phyloP scores from a whole-genome alignment of 306 rosid species.

The Vicia sativa region DNA sequence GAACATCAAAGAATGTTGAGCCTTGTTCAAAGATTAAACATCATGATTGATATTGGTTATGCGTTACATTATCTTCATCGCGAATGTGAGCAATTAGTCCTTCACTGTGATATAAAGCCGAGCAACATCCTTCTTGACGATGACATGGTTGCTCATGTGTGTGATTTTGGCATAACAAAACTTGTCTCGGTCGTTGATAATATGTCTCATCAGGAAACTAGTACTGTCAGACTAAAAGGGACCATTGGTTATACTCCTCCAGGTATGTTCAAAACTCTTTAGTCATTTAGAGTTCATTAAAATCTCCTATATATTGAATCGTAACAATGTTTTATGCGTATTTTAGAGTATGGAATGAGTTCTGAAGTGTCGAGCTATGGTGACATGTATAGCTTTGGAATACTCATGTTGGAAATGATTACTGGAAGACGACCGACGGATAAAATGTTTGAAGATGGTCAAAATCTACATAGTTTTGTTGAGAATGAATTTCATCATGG shows the following conservation, averaged over 20 bases:
- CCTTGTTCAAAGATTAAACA: neutral
- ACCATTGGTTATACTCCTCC: neutral
- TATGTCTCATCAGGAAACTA: neutral
- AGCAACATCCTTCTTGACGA: neutral
- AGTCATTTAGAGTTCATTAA: neutral
- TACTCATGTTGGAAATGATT: neutral
- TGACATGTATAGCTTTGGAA: conserved; percentile 8
- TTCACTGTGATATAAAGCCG: neutral
- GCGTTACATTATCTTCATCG: neutral
- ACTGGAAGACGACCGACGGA: neutral
- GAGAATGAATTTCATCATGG: neutral
- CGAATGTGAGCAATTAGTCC: neutral
- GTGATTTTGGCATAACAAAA: neutral
- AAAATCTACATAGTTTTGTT: neutral
- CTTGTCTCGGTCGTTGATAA: neutral
- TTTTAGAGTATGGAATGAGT: neutral
- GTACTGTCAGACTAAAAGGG: neutral
- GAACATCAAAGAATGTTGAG: neutral
- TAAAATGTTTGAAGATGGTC: neutral
- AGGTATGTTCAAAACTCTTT: neutral
- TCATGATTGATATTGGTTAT: neutral
- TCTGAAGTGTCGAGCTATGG: neutral
- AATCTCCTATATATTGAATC: neutral
- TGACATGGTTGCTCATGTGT: neutral
- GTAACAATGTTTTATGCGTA: neutral